Base-by-base conservation (phyloP, 345 rosid genomes). In the Gossypium herbaceum region DNA sequence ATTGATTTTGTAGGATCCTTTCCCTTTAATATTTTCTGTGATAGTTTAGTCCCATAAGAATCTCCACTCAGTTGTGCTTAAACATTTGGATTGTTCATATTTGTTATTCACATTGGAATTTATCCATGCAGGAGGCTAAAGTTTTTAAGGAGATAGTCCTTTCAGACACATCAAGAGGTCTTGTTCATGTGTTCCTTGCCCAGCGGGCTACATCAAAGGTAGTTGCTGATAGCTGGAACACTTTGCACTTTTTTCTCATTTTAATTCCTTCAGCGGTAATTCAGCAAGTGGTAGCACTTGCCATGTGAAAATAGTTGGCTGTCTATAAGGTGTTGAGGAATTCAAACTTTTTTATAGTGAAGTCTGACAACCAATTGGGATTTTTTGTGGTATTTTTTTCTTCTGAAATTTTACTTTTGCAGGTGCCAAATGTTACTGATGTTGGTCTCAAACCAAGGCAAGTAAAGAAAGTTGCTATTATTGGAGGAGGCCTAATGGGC, bases 401-500 rank as follows among this genome's bases (percentile, higher is more conserved):
- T 34, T 34, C 9, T 19, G 65, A 75, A n/a, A 76, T 24, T 80
- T 63, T 62, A 74, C 76, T 76, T 76, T 57, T 80, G 56, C 93
- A 94, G 98, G 93, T 92, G 80, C 98, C 98, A 55, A 88, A 83
- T 79, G 87, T 94, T 70, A 86, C 98, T 68, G 98, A 92, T 80
- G 55, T 81, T 84, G 94, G 97, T 68, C 89, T 94, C 74, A 92
- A 94, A 81, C 97, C 97, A 13, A 86, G 92, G 80, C 76, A 76
- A 71, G 78, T 89, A 27, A 94, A 87, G 80, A 94, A 92, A 79
- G 95, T 88, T 79, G 98, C 98, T 70, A 91, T 94, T 68, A 91
- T 94, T 80, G 98, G 98, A 80, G 98, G 98, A 79, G 98, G 98
- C 72, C 85, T 94, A 57, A 94, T 94, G 98, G 98, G 98, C 77